phyloP scores from a whole-genome alignment of 192 early-diverging fungal genomes.

The Backusella luteola region DNA sequence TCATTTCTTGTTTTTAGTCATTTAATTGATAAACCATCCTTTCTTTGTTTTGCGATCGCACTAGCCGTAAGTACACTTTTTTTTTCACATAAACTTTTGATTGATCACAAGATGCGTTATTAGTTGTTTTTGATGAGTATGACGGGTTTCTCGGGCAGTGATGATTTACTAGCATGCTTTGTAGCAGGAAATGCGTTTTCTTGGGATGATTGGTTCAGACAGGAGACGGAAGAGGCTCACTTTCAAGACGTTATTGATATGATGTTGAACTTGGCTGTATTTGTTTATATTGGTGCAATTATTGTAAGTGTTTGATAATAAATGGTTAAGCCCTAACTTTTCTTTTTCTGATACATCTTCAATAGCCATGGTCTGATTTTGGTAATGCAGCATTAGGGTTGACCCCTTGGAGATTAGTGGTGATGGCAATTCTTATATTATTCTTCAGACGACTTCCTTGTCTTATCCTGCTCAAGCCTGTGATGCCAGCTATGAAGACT shows the following conservation, averaged over 20 bases:
- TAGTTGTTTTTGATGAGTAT: slow-evolving; percentile 62
- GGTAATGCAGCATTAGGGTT: slow-evolving; percentile 49
- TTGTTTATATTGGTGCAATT: slow-evolving; percentile 84
- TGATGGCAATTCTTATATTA: slow-evolving; percentile 63
- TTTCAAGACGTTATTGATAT: slow-evolving; percentile 90
- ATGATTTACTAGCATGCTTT: slow-evolving; percentile 79
- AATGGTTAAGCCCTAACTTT: not conserved
- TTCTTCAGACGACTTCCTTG: slow-evolving; percentile 71
- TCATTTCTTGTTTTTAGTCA: slow-evolving; percentile 40
- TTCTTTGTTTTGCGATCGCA: slow-evolving; percentile 82
- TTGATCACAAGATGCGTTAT: not conserved
- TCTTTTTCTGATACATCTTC: not conserved
- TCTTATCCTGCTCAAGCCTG: slow-evolving; percentile 56
- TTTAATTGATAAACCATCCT: slow-evolving; percentile 85
- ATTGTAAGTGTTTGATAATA: slow-evolving; percentile 39
- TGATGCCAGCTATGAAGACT: slow-evolving; percentile 71
- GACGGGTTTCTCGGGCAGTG: slow-evolving; percentile 66
- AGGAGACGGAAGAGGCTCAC: slow-evolving; percentile 77
- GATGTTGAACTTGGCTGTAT: slow-evolving; percentile 83
- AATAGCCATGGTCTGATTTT: slow-evolving; percentile 64
- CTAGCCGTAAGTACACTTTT: slow-evolving; percentile 52
- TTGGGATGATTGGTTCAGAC: slow-evolving; percentile 92
- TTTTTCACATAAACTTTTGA: not conserved
- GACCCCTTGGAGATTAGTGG: slow-evolving; percentile 64
- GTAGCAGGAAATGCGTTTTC: slow-evolving; percentile 76